These are phyloP conservation scores for Arthroderma uncinatum DNA, from an alignment of 2,329 filamentous ascomycete species.

Conservation along the genomic window DNA sequence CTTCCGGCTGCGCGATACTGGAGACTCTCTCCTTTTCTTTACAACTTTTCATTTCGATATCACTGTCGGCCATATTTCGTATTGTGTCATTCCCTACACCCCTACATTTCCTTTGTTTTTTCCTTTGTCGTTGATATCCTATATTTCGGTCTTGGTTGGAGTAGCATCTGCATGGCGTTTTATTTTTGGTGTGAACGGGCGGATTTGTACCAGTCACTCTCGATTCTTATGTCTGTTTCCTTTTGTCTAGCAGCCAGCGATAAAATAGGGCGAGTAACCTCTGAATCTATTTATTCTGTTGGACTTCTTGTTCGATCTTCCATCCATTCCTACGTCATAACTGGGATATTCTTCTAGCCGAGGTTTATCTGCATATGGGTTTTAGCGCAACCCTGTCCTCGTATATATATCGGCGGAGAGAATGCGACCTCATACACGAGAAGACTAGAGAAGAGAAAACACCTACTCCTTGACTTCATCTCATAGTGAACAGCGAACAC, in stretches of 20 bases:
- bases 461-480: background rate
- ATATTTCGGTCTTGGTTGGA: conserved; percentile 13
- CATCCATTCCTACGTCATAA: background rate
- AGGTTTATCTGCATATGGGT: background rate
- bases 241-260: background rate
- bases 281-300: background rate
- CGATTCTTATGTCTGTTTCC: background rate
- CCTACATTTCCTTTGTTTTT: conserved; percentile 15
- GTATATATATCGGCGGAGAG: background rate
- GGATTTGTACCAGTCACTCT: background rate
- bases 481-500: background rate
- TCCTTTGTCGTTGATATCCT: conserved; percentile 11
- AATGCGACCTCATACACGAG: background rate
- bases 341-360: background rate
- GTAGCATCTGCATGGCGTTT: conserved; percentile 5
- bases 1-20: conserved; percentile 27
- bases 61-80: conserved; percentile 26
- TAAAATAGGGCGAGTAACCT: background rate
- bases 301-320: background rate
- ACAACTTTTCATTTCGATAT: conserved; percentile 42
- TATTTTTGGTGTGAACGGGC: background rate
- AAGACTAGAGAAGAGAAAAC: background rate
- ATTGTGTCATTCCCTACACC: conserved; percentile 25
- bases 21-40: conserved; percentile 38
- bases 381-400: background rate